Conservation (phyloP, 331 rosid genomes). For the Rosa hybrid region DNA sequence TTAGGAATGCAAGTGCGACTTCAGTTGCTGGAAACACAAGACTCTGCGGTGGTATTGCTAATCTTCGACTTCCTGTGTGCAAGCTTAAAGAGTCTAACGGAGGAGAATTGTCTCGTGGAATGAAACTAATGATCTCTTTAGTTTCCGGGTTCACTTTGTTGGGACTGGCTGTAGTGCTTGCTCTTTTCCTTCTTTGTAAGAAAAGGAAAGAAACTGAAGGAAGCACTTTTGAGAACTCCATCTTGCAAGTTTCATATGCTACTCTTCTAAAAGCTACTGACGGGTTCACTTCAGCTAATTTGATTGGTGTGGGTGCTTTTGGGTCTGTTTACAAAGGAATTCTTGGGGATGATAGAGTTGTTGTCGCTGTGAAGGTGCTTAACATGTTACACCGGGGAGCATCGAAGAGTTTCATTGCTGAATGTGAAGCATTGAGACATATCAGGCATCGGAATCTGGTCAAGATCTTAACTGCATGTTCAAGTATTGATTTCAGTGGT, state of each 20-base stretch:
- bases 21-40: background rate
- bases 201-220: background rate
- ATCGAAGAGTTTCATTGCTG: background rate
- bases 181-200: background rate
- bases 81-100: background rate
- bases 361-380: conserved; percentile 2
- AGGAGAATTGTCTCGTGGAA: background rate
- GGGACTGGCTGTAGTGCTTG: background rate
- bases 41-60: background rate
- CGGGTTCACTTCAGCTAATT: background rate
- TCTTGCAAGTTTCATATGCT: background rate
- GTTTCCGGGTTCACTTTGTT: background rate
- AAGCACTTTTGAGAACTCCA: background rate
- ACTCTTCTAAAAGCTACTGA: background rate
- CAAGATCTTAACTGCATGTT: conserved; percentile 21
- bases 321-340: conserved; percentile 19
- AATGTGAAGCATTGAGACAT: background rate
- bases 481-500: background rate
- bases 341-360: background rate
- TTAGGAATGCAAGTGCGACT: background rate
- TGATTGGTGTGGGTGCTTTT: background rate
- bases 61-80: background rate
- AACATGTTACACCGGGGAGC: background rate
- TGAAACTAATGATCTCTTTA: background rate
- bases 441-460: conserved; percentile 25